Conservation (phyloP, 116 monocot species). For the Dioscorea cayenensis region DNA sequence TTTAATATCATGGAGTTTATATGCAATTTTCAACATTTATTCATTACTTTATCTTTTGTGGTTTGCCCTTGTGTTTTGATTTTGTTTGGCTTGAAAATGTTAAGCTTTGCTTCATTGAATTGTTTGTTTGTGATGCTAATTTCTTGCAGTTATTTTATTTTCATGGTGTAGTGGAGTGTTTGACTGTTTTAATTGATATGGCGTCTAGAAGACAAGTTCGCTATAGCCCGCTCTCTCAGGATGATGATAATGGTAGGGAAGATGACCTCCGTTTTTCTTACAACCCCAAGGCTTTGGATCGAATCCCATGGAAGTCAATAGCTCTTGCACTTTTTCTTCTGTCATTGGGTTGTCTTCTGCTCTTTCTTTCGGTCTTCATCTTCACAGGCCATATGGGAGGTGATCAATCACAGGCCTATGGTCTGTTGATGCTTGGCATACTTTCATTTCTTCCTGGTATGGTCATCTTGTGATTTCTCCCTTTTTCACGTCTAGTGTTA, state of each 20-base stretch:
- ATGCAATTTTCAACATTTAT: no score
- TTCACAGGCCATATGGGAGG: slow-evolving; percentile 85
- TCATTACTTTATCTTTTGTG: no score
- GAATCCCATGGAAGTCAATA: slow-evolving; percentile 76
- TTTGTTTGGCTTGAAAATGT: no score
- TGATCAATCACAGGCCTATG: slow-evolving; percentile 64
- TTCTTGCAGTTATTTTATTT: no score
- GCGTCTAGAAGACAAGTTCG: not conserved
- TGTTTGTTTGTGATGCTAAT: no score
- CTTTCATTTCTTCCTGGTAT: slow-evolving; percentile 91
- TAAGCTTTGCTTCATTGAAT: no score
- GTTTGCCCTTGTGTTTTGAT: no score
- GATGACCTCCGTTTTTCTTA: not conserved
- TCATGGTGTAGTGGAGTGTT: not conserved
- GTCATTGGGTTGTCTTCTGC: slow-evolving; percentile 55
- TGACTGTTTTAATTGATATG: not conserved
- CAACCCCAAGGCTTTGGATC: not conserved
- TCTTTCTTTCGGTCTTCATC: slow-evolving; percentile 65
- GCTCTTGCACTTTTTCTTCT: slow-evolving; percentile 77
- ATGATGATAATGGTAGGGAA: not conserved
- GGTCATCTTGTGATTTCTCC: not conserved
- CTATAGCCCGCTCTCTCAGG: not conserved
- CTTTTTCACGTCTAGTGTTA: not conserved
- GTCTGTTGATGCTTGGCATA: slow-evolving; percentile 64
- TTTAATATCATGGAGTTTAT: no score